These are phyloP conservation scores for Xylariaceae sp. DNA, from an alignment of 2,329 filamentous ascomycete species.

Conservation along the genomic window DNA sequence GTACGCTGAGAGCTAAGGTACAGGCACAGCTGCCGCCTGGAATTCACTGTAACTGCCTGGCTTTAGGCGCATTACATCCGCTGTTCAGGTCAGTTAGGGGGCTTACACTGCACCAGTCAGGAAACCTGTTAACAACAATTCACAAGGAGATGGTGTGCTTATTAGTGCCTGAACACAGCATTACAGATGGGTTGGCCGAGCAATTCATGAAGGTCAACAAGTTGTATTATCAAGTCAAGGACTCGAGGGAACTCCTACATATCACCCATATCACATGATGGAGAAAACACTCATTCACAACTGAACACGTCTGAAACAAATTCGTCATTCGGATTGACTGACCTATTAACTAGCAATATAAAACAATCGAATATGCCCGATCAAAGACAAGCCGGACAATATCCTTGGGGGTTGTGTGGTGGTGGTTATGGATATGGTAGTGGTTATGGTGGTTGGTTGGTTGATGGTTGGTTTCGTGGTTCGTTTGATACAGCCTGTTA, in stretches of 20 bases:
- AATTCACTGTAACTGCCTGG: too few relatives aligned
- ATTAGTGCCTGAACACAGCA: not conserved
- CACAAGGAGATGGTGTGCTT: not conserved
- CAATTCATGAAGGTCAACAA: not conserved
- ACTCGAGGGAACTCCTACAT: too few relatives aligned
- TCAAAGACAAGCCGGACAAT: constrained; percentile 22
- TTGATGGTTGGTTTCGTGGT: too few relatives aligned
- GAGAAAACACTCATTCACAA: too few relatives aligned
- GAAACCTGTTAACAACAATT: too few relatives aligned
- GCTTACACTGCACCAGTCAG: too few relatives aligned
- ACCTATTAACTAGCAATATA: constrained; percentile 30
- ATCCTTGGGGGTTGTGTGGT: constrained; percentile 6
- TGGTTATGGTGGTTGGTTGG: too few relatives aligned
- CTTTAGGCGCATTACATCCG: not conserved
- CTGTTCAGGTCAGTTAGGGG: not conserved
- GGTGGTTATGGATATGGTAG: too few relatives aligned
- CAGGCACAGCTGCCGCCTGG: too few relatives aligned
- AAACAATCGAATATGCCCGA: constrained; percentile 25
- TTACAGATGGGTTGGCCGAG: not conserved
- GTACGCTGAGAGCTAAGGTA: too few relatives aligned
- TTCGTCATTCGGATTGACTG: constrained; percentile 18
- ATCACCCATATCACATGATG: too few relatives aligned
- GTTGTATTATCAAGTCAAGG: too few relatives aligned
- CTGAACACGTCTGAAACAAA: constrained; percentile 5
- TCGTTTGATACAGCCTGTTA: constrained; percentile 15